A percentile compares a stretch with the other conserved stretches of the same genome.
Evolutionary conservation across 2,329 filamentous ascomycete species (phyloP).

Genomic region (Pseudocercospora cruenta): DNA sequence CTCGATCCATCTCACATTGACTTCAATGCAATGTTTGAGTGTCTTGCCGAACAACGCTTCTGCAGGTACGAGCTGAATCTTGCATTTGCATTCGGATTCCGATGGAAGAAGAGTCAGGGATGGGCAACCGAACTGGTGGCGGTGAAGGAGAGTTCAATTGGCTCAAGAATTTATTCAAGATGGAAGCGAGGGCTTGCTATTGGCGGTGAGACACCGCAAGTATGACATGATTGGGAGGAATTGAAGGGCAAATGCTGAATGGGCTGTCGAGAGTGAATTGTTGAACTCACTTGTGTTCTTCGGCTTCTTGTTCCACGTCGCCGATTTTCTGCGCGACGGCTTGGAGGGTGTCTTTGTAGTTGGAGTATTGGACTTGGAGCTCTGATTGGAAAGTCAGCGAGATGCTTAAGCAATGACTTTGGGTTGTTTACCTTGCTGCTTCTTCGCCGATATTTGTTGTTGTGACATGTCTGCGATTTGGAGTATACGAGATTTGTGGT

Average conservation of each 20-base stretch:
- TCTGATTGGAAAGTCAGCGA: constrained; percentile 55
- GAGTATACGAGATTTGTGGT: background rate
- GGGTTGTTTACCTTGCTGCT: constrained; percentile 67
- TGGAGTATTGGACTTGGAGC: constrained; percentile 77
- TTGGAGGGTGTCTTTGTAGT: constrained; percentile 77
- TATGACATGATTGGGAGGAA: constrained; percentile 16
- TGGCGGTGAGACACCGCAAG: constrained; percentile 35
- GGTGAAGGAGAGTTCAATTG: constrained; percentile 42
- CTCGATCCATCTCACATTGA: background rate
- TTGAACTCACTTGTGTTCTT: constrained; percentile 85
- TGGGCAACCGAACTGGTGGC: constrained; percentile 18
- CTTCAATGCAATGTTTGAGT: background rate
- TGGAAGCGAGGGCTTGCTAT: constrained; percentile 14
- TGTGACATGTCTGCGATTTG: constrained; percentile 48
- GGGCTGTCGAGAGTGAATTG: background rate
- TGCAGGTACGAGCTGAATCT: background rate
- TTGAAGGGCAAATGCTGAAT: background rate
- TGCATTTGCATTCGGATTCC: too few species aligned
- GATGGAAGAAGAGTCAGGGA: background rate
- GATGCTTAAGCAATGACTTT: background rate
- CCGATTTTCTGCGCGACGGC: constrained; percentile 95
- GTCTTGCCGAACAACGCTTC: background rate
- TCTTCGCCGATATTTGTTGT: constrained; percentile 62
- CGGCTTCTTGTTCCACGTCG: constrained; percentile 93
- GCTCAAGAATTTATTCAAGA: constrained; percentile 3